Conservation (phyloP, 495 filamentous ascomycete genomes). For the Acidomyces sp. region DNA sequence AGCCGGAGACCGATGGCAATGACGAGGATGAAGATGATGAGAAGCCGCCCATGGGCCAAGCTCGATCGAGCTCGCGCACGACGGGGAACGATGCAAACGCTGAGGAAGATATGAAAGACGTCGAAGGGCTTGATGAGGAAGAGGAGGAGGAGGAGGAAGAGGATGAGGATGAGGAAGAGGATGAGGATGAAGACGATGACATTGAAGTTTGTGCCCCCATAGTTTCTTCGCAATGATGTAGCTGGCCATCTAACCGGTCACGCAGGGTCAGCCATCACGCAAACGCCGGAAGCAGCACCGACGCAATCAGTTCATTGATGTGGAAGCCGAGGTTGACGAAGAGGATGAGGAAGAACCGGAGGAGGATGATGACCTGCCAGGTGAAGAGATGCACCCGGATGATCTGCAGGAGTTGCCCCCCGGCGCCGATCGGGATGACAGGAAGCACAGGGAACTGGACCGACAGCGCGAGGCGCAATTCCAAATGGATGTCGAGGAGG, state of each 20-base stretch:
- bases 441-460: conserved; percentile 88
- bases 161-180: conserved; percentile 34
- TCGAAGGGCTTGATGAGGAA: conserved; percentile 13
- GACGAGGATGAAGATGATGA: conserved; percentile 15
- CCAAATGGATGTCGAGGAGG: conserved; percentile 83
- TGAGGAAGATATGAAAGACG: conserved; percentile 28
- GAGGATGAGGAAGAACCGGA: conserved; percentile 81
- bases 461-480: conserved; percentile 72
- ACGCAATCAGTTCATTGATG: conserved; percentile 78
- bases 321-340: conserved; percentile 90
- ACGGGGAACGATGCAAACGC: conserved; percentile 36
- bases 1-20: conserved; percentile 19
- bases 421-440: conserved; percentile 71
- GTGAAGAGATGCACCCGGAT: conserved; percentile 79
- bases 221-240: too few relatives aligned
- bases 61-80: conserved; percentile 15
- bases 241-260: conserved; percentile 6
- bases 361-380: conserved; percentile 76
- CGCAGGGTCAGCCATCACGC: conserved; percentile 51
- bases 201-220: too few relatives aligned
- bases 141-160: conserved; percentile 24
- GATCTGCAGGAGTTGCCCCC: conserved; percentile 71
- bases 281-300: conserved; percentile 61
- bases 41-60: not conserved
- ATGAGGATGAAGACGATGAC: conserved; percentile 31